Evolutionary conservation across 495 filamentous ascomycete genomes (phyloP), one percentile per base, ranked within the genome.

Genomic region (Pseudevernia furfuracea): DNA sequence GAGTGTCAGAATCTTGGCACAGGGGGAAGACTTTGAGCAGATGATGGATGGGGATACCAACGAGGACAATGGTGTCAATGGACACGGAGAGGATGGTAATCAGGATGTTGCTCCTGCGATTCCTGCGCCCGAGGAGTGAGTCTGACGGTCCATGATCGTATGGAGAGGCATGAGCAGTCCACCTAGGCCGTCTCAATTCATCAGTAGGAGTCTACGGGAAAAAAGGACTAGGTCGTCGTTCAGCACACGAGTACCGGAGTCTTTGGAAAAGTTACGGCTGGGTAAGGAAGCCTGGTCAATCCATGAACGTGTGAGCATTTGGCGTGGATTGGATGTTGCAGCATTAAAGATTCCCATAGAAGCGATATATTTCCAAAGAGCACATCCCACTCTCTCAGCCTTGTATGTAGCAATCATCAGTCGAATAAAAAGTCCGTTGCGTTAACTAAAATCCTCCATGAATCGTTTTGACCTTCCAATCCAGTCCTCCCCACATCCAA

Each of bases 1-100:
- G 25, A 81, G 83, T 56, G 69, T 76, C 12, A 91, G 87, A 73
- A 83, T 96, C 14, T 78, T 96, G 58, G 87, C 90, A 4, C 89
- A 88, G 21, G 89, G 86, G 10, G 85, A 87, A 58, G 75, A 82
- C 38, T 78, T 78, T 49, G 70, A 65, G 17, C 36, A 58, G 34
- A 36, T 10, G 14, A 23, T 49, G 61, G 63, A 68, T 32, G 62
- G 53, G 10, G 58, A 55, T 8, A 34, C 37, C 19, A 61, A 64
- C 19, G 59, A 66, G 39, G 68, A 60, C 12, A 61, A 38, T 23
- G 58, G 25, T n/a, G 36, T 59, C 48, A 62, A 65, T 25, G 36
- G 43, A 38, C 15, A 65, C 14, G 38, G 19, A 28, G 59, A 25
- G 15, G 49, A 41, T n/a, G 60, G 25, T 30, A 34, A 36, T 28